Conservation (phyloP, 108 stramenopile species). For the Fistulifera solaris region DNA sequence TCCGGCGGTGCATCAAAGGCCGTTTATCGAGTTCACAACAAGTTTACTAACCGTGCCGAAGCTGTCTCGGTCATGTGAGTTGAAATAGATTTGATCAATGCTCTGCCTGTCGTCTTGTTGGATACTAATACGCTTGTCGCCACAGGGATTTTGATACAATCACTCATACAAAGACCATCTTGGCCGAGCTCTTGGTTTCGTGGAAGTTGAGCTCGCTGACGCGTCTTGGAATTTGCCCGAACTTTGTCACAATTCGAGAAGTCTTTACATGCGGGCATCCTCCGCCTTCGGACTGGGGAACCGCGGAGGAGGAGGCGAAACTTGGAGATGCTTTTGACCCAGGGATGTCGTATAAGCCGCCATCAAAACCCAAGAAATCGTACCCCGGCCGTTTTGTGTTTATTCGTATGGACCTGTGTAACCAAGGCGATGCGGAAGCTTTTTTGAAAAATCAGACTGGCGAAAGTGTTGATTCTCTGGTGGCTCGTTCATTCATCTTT, state of each 20-base stretch:
- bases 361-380: conserved; percentile 17
- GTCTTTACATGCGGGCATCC: conserved; percentile 61
- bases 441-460: conserved; percentile 58
- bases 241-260: conserved; percentile 82
- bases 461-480: conserved; percentile 24
- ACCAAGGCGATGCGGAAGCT: conserved; percentile 88
- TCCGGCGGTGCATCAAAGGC: conserved; percentile 89
- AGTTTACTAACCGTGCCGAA: conserved; percentile 30
- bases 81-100: background rate
- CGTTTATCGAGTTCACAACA: conserved; percentile 79
- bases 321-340: conserved; percentile 31
- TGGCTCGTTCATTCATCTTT: conserved; percentile 65
- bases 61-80: conserved; percentile 85
- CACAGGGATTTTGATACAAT: conserved; percentile 22
- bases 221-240: conserved; percentile 79
- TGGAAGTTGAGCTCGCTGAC: conserved; percentile 75
- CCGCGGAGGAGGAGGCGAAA: conserved; percentile 33
- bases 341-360: conserved; percentile 7
- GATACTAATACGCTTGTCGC: background rate
- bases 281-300: conserved; percentile 62
- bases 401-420: conserved; percentile 96
- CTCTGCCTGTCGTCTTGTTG: conserved; percentile 2
- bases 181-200: conserved; percentile 81
- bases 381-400: conserved; percentile 62
- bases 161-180: conserved; percentile 62